Percentiles rank a stretch among this genome's conserved stretches.
phyloP scores from a whole-genome alignment of 768 basidiomycete genomes.

The Boletus sensibilis region DNA sequence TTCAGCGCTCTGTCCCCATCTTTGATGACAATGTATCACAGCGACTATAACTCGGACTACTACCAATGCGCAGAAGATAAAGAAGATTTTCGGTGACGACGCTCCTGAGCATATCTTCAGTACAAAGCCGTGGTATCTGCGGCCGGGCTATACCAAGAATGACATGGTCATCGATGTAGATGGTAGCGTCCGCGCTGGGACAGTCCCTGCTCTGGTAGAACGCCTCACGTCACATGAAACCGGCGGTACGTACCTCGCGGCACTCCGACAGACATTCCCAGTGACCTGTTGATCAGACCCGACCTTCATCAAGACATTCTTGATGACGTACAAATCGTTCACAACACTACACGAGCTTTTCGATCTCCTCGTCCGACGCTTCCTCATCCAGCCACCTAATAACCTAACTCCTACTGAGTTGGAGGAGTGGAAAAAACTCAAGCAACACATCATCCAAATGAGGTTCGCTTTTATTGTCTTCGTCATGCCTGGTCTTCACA shows the following conservation, averaged over 20 bases:
- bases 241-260: slow-evolving; percentile 55
- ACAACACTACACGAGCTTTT: slow-evolving; percentile 81
- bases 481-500: slow-evolving; percentile 1
- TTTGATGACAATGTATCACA: slow-evolving; percentile 10
- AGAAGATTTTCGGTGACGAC: slow-evolving; percentile 64
- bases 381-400: slow-evolving; percentile 72
- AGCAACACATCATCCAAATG: slow-evolving; percentile 84
- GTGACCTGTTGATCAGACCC: slow-evolving; percentile 49
- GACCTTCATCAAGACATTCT: slow-evolving; percentile 81
- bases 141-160: slow-evolving; percentile 69
- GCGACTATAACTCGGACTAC: slow-evolving; percentile 24
- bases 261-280: background rate
- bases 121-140: slow-evolving; percentile 79
- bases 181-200: slow-evolving; percentile 82
- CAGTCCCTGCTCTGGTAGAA: slow-evolving; percentile 81
- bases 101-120: slow-evolving; percentile 46
- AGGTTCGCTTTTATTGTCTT: slow-evolving; percentile 52
- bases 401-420: slow-evolving; percentile 59
- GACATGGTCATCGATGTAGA: slow-evolving; percentile 88
- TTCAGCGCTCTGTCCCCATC: background rate
- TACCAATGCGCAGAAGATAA: slow-evolving; percentile 53
- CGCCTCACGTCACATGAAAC: slow-evolving; percentile 89
- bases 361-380: slow-evolving; percentile 76
- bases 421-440: slow-evolving; percentile 79
- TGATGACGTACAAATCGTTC: slow-evolving; percentile 96